These are phyloP conservation scores for Hibiscus syriacus DNA, from an alignment of 345 rosid species.

Conservation along the genomic window DNA sequence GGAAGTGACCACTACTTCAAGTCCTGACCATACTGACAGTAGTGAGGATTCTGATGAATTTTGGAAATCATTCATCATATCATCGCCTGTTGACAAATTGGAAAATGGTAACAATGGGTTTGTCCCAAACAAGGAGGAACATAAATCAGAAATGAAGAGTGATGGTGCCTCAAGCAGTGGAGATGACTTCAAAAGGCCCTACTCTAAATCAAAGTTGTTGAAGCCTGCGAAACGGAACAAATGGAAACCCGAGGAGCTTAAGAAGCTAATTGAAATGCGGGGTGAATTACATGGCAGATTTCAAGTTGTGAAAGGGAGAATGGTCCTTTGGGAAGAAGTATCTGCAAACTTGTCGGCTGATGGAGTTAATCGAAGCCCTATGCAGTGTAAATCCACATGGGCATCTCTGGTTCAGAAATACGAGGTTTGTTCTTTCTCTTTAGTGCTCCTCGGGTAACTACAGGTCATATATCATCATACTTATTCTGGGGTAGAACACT, in stretches of 20 bases:
- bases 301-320: slow-evolving; percentile 74
- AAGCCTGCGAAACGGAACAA: slow-evolving; percentile 50
- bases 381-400: slow-evolving; percentile 90
- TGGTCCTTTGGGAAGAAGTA: slow-evolving; percentile 94
- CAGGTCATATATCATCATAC: not conserved
- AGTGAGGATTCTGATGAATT: slow-evolving; percentile 47
- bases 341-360: slow-evolving; percentile 39
- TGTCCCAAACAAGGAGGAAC: slow-evolving; percentile 13
- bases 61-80: slow-evolving; percentile 48
- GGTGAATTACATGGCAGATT: slow-evolving; percentile 64
- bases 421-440: slow-evolving; percentile 51
- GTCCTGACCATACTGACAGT: slow-evolving; percentile 24
- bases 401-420: slow-evolving; percentile 78
- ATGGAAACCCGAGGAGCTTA: slow-evolving; percentile 89
- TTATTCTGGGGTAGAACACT: not conserved
- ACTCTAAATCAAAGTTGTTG: slow-evolving; percentile 36
- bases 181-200: slow-evolving; percentile 31
- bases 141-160: slow-evolving; percentile 18
- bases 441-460: not conserved
- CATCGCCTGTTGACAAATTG: slow-evolving; percentile 30
- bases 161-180: slow-evolving; percentile 28
- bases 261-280: slow-evolving; percentile 62
- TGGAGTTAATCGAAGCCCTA: slow-evolving; percentile 64
- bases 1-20: slow-evolving; percentile 30
- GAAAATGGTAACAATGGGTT: slow-evolving; percentile 16